Percentiles rank a stretch among this genome's conserved stretches.
These are phyloP conservation scores for Lithospermum erythrorhizon DNA, from an alignment of 257 asterid genomes.

Conservation along the genomic window DNA sequence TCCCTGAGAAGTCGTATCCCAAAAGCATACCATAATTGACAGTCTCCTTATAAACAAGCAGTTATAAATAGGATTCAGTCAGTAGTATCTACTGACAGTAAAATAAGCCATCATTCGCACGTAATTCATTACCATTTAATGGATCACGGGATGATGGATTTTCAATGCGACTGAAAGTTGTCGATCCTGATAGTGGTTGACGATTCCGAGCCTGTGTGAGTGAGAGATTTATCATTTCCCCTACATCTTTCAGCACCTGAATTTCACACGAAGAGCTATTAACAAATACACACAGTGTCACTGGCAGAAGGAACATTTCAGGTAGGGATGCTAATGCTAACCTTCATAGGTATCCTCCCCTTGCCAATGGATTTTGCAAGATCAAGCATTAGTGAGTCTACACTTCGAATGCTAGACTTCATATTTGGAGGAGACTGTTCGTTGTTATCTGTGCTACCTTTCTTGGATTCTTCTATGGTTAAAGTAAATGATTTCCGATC, in stretches of 20 bases:
- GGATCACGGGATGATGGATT: conserved; percentile 63
- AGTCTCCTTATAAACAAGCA: background rate
- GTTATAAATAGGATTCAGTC: background rate
- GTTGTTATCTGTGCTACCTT: conserved; percentile 25
- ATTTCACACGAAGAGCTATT: conserved; percentile 11
- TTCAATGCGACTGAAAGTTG: conserved; percentile 77
- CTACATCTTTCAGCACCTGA: conserved; percentile 86
- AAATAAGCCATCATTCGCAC: background rate
- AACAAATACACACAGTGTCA: conserved; percentile 7
- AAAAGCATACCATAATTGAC: background rate
- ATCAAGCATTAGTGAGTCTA: conserved; percentile 68
- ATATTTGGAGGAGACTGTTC: conserved; percentile 45
- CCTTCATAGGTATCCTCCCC: conserved; percentile 85
- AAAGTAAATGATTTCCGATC: conserved; percentile 64
- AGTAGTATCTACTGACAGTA: background rate
- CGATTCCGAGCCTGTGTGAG: conserved; percentile 68
- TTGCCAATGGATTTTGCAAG: conserved; percentile 77
- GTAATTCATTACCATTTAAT: conserved; percentile 45
- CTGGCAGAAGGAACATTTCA: background rate
- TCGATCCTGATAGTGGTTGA: conserved; percentile 85
- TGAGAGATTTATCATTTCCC: conserved; percentile 56
- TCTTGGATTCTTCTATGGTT: conserved; percentile 54
- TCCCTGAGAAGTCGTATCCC: background rate
- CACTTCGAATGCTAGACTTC: conserved; percentile 51
- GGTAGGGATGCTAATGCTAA: conserved; percentile 14